Evolutionary conservation across 2,329 filamentous ascomycete species (phyloP), one percentile per base, ranked within the genome.

Genomic region (Aureobasidium sp.): DNA sequence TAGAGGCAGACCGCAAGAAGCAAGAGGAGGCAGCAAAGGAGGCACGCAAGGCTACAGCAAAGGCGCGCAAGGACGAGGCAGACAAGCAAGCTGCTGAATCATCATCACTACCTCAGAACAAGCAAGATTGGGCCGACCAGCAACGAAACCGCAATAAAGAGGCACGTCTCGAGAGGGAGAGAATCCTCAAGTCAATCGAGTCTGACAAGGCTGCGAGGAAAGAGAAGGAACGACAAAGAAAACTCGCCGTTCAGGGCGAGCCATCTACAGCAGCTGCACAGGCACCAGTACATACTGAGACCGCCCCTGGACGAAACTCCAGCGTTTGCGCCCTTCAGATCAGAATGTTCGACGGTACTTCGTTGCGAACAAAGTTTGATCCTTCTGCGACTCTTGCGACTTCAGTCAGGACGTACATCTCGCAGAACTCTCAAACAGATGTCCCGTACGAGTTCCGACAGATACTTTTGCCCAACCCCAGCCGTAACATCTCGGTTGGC

Each of bases 311-410:
- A 25, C 25, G 31, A 31, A 27, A 37, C 25, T 47, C 27, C 5
- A 36, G n/a, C 15, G 36, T 52, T 17, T 73, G 72, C 59, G 63
- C 65, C 20, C 77, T 97, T 1, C 90, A 94, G 69, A 84, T 96
- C 20, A 84, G 92, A 8, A 79, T 96, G 0, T 89, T 95, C 62
- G 91, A 97, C 70, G 93, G 93, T 11, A 87, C 86, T 12, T 91
- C 86, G 1, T 83, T 97, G 20, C 85, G 91, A 44, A 82, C 81
- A 3, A 85, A 83, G 20, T 96, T 97, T 72, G 66, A 70, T 15
- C 66, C 68, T 27, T 78, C 84, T 12, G 84, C 85, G 25, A 88
- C 82, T 0, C 79, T 97, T 3, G 74, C 78, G 7, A 77, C 73
- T 7, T 83, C 90, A 47, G 86, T 97, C 0, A 83, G 93, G 8